Evolutionary conservation across 192 early-diverging fungal genomes (phyloP).

Genomic region (Entomortierella lignicola): DNA sequence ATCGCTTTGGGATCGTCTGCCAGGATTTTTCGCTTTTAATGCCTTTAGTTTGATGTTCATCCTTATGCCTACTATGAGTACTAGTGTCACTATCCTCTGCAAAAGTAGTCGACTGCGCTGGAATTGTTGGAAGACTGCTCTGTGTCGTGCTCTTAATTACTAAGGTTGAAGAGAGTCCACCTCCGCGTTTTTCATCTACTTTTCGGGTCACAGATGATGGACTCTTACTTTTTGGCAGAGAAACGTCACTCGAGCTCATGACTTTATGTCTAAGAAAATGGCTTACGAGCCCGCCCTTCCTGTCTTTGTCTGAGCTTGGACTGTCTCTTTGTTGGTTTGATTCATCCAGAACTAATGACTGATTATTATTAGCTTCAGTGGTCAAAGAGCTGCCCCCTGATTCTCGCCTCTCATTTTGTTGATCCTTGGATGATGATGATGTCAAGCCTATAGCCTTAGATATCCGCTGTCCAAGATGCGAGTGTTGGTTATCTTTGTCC

Average conservation of each 20-base stretch:
- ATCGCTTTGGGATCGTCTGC: background rate
- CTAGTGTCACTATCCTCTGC: constrained; percentile 23
- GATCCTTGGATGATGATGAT: background rate
- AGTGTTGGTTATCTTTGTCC: constrained; percentile 13
- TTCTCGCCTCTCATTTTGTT: background rate
- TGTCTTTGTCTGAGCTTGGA: constrained; percentile 4
- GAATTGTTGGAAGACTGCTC: background rate
- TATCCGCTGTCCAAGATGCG: constrained; percentile 26
- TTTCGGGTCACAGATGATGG: background rate
- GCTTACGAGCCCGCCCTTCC: constrained; percentile 16
- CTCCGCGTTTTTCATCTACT: background rate
- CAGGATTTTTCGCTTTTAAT: background rate
- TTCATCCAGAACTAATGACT: background rate
- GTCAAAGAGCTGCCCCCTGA: constrained; percentile 13
- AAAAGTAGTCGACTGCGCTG: background rate
- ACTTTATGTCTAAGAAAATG: constrained; percentile 14
- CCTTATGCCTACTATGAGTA: constrained; percentile 3
- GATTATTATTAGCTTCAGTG: background rate
- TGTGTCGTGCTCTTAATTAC: background rate
- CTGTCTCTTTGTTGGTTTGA: background rate
- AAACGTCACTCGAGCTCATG: constrained; percentile 5
- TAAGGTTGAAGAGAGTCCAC: background rate
- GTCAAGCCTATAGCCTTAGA: constrained; percentile 31
- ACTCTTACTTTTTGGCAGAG: background rate
- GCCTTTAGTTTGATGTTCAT: background rate